Evolutionary conservation across 208 protist genomes (phyloP).

Genomic region (Crithidia fasciculata): DNA sequence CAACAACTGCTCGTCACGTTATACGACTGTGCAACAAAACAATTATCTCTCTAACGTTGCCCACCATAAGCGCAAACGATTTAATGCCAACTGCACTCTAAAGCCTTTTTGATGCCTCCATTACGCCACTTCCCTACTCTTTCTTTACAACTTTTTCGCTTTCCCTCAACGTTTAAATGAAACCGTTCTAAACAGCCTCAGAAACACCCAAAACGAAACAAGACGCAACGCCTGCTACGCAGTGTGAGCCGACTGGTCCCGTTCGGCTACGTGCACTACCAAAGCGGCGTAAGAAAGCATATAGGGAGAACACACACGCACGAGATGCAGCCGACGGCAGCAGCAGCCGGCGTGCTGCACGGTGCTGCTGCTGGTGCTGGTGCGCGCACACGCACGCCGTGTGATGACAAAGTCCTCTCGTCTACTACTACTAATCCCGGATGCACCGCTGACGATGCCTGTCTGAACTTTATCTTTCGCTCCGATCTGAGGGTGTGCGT

Average conservation of each 20-base stretch:
- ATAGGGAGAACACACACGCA: not conserved
- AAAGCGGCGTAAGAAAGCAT: constrained; percentile 21
- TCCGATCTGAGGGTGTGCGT: constrained; percentile 48
- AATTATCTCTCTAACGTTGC: too few relatives aligned
- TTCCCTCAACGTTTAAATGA: too few relatives aligned
- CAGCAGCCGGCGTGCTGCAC: not conserved
- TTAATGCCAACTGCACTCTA: too few relatives aligned
- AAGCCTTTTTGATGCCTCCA: too few relatives aligned
- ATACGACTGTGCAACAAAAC: too few relatives aligned
- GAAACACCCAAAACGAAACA: too few relatives aligned
- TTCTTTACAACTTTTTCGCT: too few relatives aligned
- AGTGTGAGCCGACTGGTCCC: constrained; percentile 32
- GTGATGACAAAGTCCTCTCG: constrained; percentile 40
- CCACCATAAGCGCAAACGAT: too few relatives aligned
- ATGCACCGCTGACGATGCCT: constrained; percentile 30
- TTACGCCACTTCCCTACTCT: too few relatives aligned
- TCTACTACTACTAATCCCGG: constrained; percentile 30
- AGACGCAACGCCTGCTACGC: constrained; percentile 29
- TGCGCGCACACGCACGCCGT: not conserved
- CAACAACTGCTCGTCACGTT: too few relatives aligned
- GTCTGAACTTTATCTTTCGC: constrained; percentile 63
- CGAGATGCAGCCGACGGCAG: not conserved
- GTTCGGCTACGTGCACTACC: constrained; percentile 37
- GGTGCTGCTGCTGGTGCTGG: not conserved
- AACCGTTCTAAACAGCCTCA: too few relatives aligned